A percentile compares a stretch with the other conserved stretches of the same genome.
phyloP scores from a whole-genome alignment of 192 early-diverging fungal genomes.

The Linnemannia zychae region DNA sequence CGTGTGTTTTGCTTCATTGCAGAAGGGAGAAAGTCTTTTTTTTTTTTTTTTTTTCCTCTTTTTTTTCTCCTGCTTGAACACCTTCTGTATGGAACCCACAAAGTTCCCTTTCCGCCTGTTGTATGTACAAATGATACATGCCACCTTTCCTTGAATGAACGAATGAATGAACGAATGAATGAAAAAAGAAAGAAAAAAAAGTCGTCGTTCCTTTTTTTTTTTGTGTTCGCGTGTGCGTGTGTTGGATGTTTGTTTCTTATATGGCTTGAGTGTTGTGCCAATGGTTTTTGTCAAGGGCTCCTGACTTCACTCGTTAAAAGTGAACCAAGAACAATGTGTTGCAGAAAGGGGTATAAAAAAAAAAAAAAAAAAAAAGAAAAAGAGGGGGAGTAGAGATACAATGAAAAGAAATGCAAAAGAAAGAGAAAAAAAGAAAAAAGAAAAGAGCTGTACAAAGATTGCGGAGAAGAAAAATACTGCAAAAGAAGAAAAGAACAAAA shows the following conservation, averaged over 20 bases:
- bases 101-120: background rate
- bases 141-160: constrained; percentile 12
- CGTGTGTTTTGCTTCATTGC: no score
- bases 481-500: background rate
- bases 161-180: background rate
- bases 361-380: constrained; percentile 25
- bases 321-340: no score
- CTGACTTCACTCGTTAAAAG: no score
- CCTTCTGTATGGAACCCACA: background rate
- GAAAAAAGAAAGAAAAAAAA: constrained; percentile 3
- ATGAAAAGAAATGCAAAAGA: background rate
- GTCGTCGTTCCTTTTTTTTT: constrained; percentile 29
- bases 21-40: background rate
- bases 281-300: background rate
- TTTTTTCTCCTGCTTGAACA: background rate
- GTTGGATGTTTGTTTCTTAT: background rate
- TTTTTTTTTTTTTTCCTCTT: background rate
- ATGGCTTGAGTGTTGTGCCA: background rate
- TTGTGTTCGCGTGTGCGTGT: background rate
- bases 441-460: background rate
- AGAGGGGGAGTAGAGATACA: background rate
- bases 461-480: background rate
- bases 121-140: constrained; percentile 24
- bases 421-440: constrained; percentile 17
- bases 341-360: constrained; percentile 11